Base-by-base conservation (phyloP, 768 basidiomycete genomes). In the Hypholoma sublateritium region DNA sequence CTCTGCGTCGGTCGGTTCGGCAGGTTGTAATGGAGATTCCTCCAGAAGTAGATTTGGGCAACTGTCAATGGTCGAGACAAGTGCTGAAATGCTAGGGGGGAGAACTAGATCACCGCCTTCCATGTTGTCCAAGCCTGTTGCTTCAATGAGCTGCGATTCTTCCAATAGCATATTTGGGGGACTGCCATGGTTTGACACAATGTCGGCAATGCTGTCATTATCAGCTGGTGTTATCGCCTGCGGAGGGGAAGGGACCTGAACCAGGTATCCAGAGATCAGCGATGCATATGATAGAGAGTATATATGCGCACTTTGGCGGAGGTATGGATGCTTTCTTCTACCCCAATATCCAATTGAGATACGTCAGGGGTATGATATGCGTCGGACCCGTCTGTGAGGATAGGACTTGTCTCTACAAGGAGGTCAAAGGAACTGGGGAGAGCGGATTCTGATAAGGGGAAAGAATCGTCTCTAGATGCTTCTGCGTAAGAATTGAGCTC, bases 361-460 rank as follows among this genome's bases (percentile, higher is more conserved):
- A 58, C 35, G n/a, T 63, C 57, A 12, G 60, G 62, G 5, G 62
- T 62, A 51, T 61, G 53, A 39, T 62, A 63, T 11, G 45, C 36
- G 8, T 62, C 61, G 13, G 58, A 53, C 17, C 12, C 28, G 14
- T 58, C 59, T 17, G 55, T 58, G 34, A 44, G 46, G 28, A 49
- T 22, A 21, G 62, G 60, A 44, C 59, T 61, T 22, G 43, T 22
- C 37, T 65, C 64, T 19, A 53, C 62, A 16, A 64, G 59, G 16
- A 61, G 28, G 25, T 74, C 69, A 57, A 72, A 70, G 25, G 57
- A 68, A 17, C 53, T 52, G 7, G 69, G 69, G 36, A 70, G 43
- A 34, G 59, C 61, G 16, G 65, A 66, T 37, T 69, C 65, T 28
- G 67, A 66, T 41, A 70, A 59, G 19, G 63, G 67, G 35, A 70